Evolutionary conservation across 2,329 filamentous ascomycete species (phyloP), one percentile per base, ranked within the genome.

Genomic region (Colletotrichum sp.): DNA sequence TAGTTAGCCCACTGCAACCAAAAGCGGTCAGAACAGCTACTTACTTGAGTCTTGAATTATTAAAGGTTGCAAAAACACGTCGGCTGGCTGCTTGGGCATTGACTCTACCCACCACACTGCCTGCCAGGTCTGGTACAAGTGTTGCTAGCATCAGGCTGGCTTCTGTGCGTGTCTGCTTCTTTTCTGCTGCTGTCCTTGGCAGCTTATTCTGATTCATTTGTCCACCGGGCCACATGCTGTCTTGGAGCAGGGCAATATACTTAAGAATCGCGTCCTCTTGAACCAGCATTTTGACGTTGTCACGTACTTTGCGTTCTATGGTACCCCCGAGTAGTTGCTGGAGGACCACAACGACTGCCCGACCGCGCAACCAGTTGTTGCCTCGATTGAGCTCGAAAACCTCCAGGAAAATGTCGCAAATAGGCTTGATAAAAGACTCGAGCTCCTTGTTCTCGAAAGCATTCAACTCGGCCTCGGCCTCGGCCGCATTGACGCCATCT

Each of bases 361-460:
- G 93, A 1, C 97, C 98, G 55, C 98, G 94, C 6, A 99, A 92
- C 98, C 97, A 99, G 84, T 98, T 99, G 85, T 98, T 98, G 55
- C 96, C 96, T 77, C 94, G 93, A 84, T 98, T 98, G 52, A 99
- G 90, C 82, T 98, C 96, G 82, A 99, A 99, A 0, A 96, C 92
- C 83, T 99, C 97, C 19, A 99, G 91, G 85, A 99, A 99, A 76
- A 99, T 93, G 84, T 99, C 97, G 85, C 96, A 98, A 77, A 99
- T 98, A 6, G 97, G 98, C 83, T 98, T 99, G 81, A 99, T 97
- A 81, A 99, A 99, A 1, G 97, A 97, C 82, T 98, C 96, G 3
- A 96, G 89, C 80, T 98, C 95, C 81, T 93, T 93, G 82, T 95
- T 93, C 85, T 99, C 96, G 81, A 98, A 99, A 0, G 96, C 96